Percentiles rank a stretch among this genome's conserved stretches.
Conservation (phyloP, 1,139 yeast species). For the Candida freyschussii region DNA sequence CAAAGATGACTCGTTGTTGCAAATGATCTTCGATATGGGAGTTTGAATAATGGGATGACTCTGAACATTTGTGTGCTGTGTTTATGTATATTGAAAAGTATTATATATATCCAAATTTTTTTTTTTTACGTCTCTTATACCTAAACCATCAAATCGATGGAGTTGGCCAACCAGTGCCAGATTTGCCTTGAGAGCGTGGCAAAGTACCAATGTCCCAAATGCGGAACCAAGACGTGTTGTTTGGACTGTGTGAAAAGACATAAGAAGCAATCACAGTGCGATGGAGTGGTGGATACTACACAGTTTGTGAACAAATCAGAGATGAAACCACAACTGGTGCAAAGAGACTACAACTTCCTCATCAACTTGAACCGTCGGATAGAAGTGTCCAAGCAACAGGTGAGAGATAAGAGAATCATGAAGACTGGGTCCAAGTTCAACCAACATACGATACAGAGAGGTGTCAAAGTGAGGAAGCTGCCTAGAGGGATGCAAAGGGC, state of each 20-base stretch:
- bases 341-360: conserved; percentile 81
- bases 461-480: conserved; percentile 46
- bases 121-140: no score
- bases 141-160: conserved; percentile 2
- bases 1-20: conserved; percentile 1
- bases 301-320: conserved; percentile 41
- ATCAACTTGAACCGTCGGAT: conserved; percentile 55
- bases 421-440: conserved; percentile 5
- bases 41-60: no score
- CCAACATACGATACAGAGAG: conserved; percentile 35
- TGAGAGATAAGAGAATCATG: conserved; percentile 28
- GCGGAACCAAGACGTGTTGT: conserved; percentile 64
- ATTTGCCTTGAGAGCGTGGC: conserved; percentile 43
- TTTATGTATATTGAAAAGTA: no score
- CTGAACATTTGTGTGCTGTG: no score
- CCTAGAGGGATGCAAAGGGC: conserved; percentile 81
- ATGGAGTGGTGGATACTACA: conserved; percentile 63
- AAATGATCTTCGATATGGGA: no score
- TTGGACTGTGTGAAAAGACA: conserved; percentile 67
- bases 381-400: conserved; percentile 47
- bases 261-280: conserved; percentile 56
- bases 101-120: no score
- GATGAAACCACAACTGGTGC: conserved; percentile 43
- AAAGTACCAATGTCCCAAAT: conserved; percentile 85
- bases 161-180: conserved; percentile 34